Percentiles rank a stretch among this genome's conserved stretches.
phyloP scores from a whole-genome alignment of 805 yeast genomes.

The Diddensiella santjacobensis region DNA sequence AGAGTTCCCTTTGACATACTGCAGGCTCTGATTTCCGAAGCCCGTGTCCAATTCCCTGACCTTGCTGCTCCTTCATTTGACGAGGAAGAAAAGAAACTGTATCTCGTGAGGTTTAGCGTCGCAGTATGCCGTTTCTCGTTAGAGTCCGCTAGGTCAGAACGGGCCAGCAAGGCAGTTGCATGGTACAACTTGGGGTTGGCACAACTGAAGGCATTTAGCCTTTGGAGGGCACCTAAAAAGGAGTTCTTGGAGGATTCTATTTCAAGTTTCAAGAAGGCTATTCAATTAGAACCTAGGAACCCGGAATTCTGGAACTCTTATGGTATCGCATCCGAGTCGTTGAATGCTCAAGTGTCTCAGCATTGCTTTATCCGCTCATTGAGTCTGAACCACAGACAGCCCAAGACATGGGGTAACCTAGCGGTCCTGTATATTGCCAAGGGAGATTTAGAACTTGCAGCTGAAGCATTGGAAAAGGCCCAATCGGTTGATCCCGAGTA shows the following conservation, averaged over 20 bases:
- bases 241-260: conserved; percentile 51
- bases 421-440: conserved; percentile 69
- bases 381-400: conserved; percentile 62
- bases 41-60: conserved; percentile 18
- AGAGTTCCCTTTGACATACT: conserved; percentile 46
- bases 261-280: conserved; percentile 57
- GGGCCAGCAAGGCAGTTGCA: conserved; percentile 36
- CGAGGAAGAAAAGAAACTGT: conserved; percentile 21
- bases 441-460: conserved; percentile 69
- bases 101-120: conserved; percentile 3
- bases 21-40: conserved; percentile 27
- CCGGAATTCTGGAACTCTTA: conserved; percentile 76
- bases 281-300: conserved; percentile 66
- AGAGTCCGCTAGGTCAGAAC: conserved; percentile 17
- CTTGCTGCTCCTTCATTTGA: conserved; percentile 10
- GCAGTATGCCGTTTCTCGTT: conserved; percentile 11
- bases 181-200: conserved; percentile 72
- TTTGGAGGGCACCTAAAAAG: conserved; percentile 25
- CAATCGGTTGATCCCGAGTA: conserved; percentile 79
- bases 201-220: conserved; percentile 46
- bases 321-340: conserved; percentile 67
- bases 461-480: conserved; percentile 65
- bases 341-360: conserved; percentile 73
- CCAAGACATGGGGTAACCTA: conserved; percentile 72
- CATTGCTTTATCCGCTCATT: conserved; percentile 88